Evolutionary conservation across 2,329 filamentous ascomycete species (phyloP), one percentile per base, ranked within the genome.

Genomic region (Grosmannia penicillata): DNA sequence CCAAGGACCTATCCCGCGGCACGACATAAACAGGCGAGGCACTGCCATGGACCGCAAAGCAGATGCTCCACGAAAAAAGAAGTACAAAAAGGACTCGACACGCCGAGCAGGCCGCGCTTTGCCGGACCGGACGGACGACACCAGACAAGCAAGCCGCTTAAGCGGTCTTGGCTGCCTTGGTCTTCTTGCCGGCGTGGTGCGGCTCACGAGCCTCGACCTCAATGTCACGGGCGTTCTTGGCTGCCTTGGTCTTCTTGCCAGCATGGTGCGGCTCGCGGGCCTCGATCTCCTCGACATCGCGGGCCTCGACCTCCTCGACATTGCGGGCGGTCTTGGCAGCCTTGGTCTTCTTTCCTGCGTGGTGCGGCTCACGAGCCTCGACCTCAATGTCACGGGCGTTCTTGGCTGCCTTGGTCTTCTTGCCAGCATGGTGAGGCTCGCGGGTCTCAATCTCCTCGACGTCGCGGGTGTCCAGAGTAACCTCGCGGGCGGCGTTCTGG

Each of bases 301-400:
- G 30, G 17, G 30, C 30, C 33, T 43, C 42, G 21, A 31, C 36
- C 33, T 38, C 39, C 37, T 45, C 41, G n/a, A 25, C 36, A 37
- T n/a, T n/a, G n/a, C n/a, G n/a, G n/a, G 8, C 14, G 28, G 7
- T 43, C 5, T 26, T 37, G 38, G n/a, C n/a, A n/a, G n/a, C n/a
- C n/a, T 48, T 46, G 37, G 41, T 34, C 27, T 42, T 40, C 35
- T 38, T 40, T 2, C 43, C 40, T n/a, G 45, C 45, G 30, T 51
- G 49, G 34, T 47, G 45, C 1, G 47, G 43, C 32, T 46, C 43
- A 7, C 42, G 42, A 15, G 39, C 34, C 17, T 47, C 44, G 8
- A 47, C 27, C 4, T 41, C 37, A 33, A 39, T 36, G 8, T 41
- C 39, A 4, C 38, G 40, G 22, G 32, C 32, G 24, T 27, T 22